phyloP scores from a whole-genome alignment of 352 stramenopile genomes.

The Phytophthora chlamydospora region DNA sequence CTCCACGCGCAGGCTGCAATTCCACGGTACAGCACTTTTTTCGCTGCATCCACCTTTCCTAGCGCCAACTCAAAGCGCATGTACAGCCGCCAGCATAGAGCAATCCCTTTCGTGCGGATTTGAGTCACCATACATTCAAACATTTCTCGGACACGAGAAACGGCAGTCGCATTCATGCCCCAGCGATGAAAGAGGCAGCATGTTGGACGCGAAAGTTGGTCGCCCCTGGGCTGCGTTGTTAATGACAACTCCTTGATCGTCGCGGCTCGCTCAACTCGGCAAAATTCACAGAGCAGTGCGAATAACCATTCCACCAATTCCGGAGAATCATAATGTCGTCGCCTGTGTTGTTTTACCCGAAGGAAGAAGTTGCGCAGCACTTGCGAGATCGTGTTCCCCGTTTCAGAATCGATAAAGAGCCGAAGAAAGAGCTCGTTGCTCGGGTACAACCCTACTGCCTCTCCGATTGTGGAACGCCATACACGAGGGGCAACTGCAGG shows the following conservation, averaged over 20 bases:
- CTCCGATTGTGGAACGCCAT: constrained; percentile 53
- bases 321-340: constrained; percentile 69
- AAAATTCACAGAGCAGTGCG: constrained; percentile 68
- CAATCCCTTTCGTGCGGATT: constrained; percentile 54
- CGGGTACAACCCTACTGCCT: constrained; percentile 48
- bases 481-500: constrained; percentile 53
- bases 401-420: constrained; percentile 78
- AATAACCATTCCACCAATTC: constrained; percentile 78
- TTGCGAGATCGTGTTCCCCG: constrained; percentile 74
- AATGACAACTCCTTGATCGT: constrained; percentile 15
- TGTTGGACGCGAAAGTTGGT: constrained; percentile 1
- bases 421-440: constrained; percentile 60
- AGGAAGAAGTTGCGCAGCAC: constrained; percentile 70
- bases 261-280: constrained; percentile 52
- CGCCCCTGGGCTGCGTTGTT: neutral
- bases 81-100: constrained; percentile 76
- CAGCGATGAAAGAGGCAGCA: constrained; percentile 81
- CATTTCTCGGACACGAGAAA: constrained; percentile 60
- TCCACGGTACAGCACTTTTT: constrained; percentile 78
- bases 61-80: constrained; percentile 78
- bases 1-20: constrained; percentile 80
- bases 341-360: constrained; percentile 44
- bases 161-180: constrained; percentile 55
- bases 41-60: constrained; percentile 70
- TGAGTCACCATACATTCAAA: constrained; percentile 73